A percentile compares a stretch with the other conserved stretches of the same genome.
Conservation (phyloP, 2,329 filamentous ascomycete genomes). For the Fusarium proliferatum region DNA sequence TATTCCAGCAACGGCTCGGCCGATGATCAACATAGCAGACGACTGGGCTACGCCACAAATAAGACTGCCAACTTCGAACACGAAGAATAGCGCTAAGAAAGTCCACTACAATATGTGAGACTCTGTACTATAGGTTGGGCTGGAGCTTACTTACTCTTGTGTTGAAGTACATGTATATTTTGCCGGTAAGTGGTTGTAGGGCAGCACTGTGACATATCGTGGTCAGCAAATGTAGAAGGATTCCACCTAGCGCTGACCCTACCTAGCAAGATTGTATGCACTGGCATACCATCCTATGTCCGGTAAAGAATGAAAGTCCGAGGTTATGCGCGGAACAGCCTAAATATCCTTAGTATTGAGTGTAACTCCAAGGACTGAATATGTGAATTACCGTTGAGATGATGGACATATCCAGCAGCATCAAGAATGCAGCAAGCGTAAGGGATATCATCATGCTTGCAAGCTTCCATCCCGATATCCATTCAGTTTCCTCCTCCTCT, state of each 20-base stretch:
- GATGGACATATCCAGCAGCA: conserved; percentile 64
- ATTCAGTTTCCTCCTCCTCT: conserved; percentile 25
- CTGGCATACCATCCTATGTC: conserved; percentile 69
- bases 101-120: conserved; percentile 36
- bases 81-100: conserved; percentile 46
- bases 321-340: conserved; percentile 62
- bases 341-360: conserved; percentile 26
- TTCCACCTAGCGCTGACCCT: conserved; percentile 13
- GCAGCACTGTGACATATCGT: conserved; percentile 52
- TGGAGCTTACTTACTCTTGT: conserved; percentile 41
- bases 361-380: background rate
- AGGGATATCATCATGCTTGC: conserved; percentile 51
- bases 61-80: conserved; percentile 56
- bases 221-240: conserved; percentile 42
- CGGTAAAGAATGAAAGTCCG: conserved; percentile 59
- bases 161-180: conserved; percentile 56
- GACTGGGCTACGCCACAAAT: conserved; percentile 59
- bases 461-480: conserved; percentile 47
- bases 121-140: conserved; percentile 48
- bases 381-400: conserved; percentile 58
- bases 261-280: conserved; percentile 60
- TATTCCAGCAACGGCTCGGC: conserved; percentile 60
- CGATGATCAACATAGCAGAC: conserved; percentile 61
- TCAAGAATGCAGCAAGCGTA: conserved; percentile 58
- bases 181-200: conserved; percentile 63